Conservation (phyloP, 2,329 filamentous ascomycete species). For the Colletotrichum karsti region DNA sequence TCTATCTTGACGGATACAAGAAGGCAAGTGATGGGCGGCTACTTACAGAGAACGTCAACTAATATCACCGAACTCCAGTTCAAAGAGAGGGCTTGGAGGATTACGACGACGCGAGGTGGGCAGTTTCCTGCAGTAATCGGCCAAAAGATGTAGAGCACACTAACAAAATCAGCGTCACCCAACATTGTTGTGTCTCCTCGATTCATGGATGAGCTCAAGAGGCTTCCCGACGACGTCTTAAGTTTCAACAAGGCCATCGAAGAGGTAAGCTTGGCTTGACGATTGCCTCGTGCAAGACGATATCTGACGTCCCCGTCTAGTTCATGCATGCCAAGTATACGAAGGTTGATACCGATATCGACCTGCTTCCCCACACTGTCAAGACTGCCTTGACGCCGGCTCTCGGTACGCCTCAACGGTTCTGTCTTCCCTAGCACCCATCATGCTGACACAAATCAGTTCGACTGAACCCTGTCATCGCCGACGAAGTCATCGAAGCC, state of each 20-base stretch:
- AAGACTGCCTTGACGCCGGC: constrained; percentile 42
- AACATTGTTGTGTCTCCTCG: constrained; percentile 40
- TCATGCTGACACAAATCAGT: not conserved
- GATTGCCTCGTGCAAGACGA: not conserved
- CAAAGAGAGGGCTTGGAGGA: constrained; percentile 38
- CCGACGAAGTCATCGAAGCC: constrained; percentile 46
- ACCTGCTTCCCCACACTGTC: constrained; percentile 36
- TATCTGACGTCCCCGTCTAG: constrained; percentile 12
- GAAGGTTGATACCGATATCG: constrained; percentile 34
- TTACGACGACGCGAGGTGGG: constrained; percentile 36
- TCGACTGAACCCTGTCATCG: constrained; percentile 46
- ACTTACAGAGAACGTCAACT: not conserved
- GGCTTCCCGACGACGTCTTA: constrained; percentile 40
- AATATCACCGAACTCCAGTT: constrained; percentile 32
- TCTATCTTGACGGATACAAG: constrained; percentile 39
- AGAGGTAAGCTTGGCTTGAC: constrained; percentile 16
- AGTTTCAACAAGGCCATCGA: constrained; percentile 37
- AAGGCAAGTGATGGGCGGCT: constrained; percentile 34
- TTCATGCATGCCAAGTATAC: constrained; percentile 44
- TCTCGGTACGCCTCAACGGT: constrained; percentile 33
- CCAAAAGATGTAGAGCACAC: too few relatives aligned
- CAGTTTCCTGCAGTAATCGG: too few relatives aligned
- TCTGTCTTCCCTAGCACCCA: not conserved
- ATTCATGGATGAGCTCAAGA: constrained; percentile 41
- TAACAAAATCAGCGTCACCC: constrained; percentile 28